Evolutionary conservation across 345 rosid genomes (phyloP), one percentile per base, ranked within the genome.

Genomic region (Eucalyptus camaldulensis): DNA sequence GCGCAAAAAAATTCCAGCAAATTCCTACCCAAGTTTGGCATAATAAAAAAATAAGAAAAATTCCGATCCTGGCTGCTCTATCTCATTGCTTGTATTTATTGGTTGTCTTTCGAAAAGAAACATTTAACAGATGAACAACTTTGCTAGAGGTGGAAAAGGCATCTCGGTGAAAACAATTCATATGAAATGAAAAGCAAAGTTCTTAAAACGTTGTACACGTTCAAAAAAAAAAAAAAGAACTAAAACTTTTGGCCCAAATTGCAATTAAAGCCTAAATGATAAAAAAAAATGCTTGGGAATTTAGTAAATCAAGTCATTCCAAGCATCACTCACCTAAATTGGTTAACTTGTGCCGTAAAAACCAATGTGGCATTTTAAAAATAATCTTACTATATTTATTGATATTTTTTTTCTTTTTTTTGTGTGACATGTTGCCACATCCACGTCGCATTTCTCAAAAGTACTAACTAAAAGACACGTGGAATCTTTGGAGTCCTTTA

Each of bases 391-490:
- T 53, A 53, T 19, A 53, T 53, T 9, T 56, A 6, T 56, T 19
- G 4, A 19, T 24, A 19, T 24, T 22, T 22, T 56, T 21, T 8
- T 8, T 4, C 4, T 4, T 56, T 16, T 9, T 60, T 60, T 6
- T 3, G 0, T 12, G 15, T 60, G 4, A 60, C 4, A 12, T 60
- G 4, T 12, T 5, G 8, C 16, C 4, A 60, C 4, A 17, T 67
- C 6, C 0, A 6, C 2, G 3, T 3, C 6, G 5, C 2, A 69
- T 31, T 31, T n/a, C 24, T 31, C 43, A 4, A 8, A 69, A 69
- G 14, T 5, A 69, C 3, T 8, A 29, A 27, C 4, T 13, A 27
- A 65, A 10, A n/a, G 76, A 6, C 3, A n/a, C 0, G 3, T 14
- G 76, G 5, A 43, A 72, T 37, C 10, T 69, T 37, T 1, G 1